Evolutionary conservation across 441 rosid genomes (phyloP).

Genomic region (Heliophila coronopifolia): DNA sequence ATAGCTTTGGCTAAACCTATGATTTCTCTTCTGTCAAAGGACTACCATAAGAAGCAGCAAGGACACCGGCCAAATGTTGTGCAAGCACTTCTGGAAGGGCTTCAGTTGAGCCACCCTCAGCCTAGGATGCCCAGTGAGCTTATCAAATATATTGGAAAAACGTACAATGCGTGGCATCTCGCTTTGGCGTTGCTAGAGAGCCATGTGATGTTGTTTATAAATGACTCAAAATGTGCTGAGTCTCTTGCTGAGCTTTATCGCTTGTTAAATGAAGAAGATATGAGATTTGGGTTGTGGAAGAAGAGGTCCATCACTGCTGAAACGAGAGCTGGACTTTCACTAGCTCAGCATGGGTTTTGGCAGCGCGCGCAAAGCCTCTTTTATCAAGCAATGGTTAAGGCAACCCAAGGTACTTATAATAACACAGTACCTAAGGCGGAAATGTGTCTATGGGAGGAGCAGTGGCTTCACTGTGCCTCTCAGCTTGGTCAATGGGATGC

Average conservation of each 20-base stretch:
- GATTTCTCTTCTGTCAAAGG: constrained; percentile 78
- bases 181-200: constrained; percentile 94
- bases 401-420: constrained; percentile 96
- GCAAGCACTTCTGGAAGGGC: constrained; percentile 99
- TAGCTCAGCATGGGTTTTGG: constrained; percentile 99
- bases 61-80: constrained; percentile 93
- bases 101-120: constrained; percentile 96
- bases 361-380: constrained; percentile 90
- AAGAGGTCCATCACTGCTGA: constrained; percentile 92
- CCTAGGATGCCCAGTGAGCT: constrained; percentile 99
- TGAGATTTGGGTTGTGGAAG: constrained; percentile 99
- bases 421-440: constrained; percentile 98
- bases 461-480: constrained; percentile 89
- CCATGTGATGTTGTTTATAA: constrained; percentile 83
- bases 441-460: constrained; percentile 99
- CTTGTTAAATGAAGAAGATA: constrained; percentile 95
- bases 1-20: constrained; percentile 81
- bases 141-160: constrained; percentile 92
- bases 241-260: constrained; percentile 96
- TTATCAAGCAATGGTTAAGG: constrained; percentile 96
- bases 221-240: constrained; percentile 84
- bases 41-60: constrained; percentile 97
- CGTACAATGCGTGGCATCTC: constrained; percentile 97
- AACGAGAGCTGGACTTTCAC: constrained; percentile 94
- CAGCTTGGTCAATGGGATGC: constrained; percentile 99